Conservation (phyloP, 495 filamentous ascomycete genomes). For the Aspergillus cristatus region DNA sequence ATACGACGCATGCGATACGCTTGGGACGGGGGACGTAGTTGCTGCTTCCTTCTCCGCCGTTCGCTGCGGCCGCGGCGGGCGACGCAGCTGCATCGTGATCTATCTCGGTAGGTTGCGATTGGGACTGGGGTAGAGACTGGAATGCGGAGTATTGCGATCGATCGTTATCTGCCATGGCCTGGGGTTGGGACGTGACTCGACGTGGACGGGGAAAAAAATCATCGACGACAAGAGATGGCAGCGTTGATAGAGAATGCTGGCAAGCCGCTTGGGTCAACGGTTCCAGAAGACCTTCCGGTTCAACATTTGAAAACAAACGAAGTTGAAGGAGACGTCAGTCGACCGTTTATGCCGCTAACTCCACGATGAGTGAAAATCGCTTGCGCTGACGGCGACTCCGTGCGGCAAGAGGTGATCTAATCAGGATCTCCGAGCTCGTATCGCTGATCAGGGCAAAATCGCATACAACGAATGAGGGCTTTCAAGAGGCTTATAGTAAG, state of each 20-base stretch:
- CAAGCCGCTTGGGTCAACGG: too few relatives aligned
- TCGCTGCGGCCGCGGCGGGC: conserved; percentile 19
- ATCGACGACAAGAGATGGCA: not conserved
- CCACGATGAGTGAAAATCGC: conserved; percentile 6
- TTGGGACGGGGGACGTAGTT: conserved; percentile 70
- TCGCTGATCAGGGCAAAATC: not conserved
- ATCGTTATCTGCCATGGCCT: conserved; percentile 37
- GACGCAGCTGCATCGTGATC: conserved; percentile 21
- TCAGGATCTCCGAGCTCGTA: not conserved
- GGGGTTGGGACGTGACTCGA: conserved; percentile 2
- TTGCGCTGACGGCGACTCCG: conserved; percentile 1
- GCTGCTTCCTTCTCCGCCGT: conserved; percentile 43
- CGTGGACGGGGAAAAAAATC: not conserved
- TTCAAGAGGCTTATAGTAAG: too few relatives aligned
- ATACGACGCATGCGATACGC: conserved; percentile 94
- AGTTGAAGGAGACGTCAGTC: too few relatives aligned
- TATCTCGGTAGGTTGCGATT: conserved; percentile 11
- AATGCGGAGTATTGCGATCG: conserved; percentile 35
- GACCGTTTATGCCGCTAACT: conserved; percentile 16
- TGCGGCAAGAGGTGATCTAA: not conserved
- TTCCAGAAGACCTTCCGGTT: too few relatives aligned
- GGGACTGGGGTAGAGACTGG: conserved; percentile 20
- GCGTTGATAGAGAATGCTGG: too few relatives aligned
- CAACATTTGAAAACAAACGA: too few relatives aligned
- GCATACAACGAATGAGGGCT: too few relatives aligned